Evolutionary conservation across 768 basidiomycete species (phyloP), one percentile per base, ranked within the genome.

Genomic region (Clavaria fumosa): DNA sequence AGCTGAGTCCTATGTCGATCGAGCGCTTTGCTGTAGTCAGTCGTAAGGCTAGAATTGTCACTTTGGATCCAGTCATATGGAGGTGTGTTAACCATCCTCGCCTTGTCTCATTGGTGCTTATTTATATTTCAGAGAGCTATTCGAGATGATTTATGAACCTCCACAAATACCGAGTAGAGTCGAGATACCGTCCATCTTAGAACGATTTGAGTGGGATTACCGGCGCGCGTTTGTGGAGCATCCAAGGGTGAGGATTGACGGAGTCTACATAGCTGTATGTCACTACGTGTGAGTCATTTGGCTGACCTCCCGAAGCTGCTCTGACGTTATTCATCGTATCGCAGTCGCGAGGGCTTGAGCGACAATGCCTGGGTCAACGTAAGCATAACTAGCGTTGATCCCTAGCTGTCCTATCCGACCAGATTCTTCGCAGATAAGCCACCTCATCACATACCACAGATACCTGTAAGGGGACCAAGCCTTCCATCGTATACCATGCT

Each of bases 311-410:
- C 27, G n/a, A n/a, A n/a, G n/a, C n/a, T n/a, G n/a, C n/a, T n/a
- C n/a, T n/a, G n/a, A n/a, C n/a, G n/a, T n/a, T n/a, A n/a, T n/a
- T n/a, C n/a, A n/a, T n/a, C 12, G 22, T 14, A 17, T 18, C 43
- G 35, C 40, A 83, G 75, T 31, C 80, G 84, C 14, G 64, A 66
- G 5, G 89, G 89, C 18, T 57, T 78, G 20, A 75, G 81, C 45
- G 89, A 95, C 47, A 82, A 81, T 43, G 65, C 72, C 3, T 93
- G 90, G 90, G 75, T 88, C 12, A 80, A 82, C 45, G 84, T 89
- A 56, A 43, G 78, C 50, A n/a, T n/a, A n/a, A n/a, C n/a, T n/a
- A n/a, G n/a, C n/a, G n/a, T n/a, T n/a, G n/a, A n/a, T n/a, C n/a
- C n/a, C n/a, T n/a, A n/a, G n/a, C n/a, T n/a, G n/a, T n/a, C n/a